These are phyloP conservation scores for Dispira simplex DNA, from an alignment of 192 early-diverging fungal species.

Conservation along the genomic window DNA sequence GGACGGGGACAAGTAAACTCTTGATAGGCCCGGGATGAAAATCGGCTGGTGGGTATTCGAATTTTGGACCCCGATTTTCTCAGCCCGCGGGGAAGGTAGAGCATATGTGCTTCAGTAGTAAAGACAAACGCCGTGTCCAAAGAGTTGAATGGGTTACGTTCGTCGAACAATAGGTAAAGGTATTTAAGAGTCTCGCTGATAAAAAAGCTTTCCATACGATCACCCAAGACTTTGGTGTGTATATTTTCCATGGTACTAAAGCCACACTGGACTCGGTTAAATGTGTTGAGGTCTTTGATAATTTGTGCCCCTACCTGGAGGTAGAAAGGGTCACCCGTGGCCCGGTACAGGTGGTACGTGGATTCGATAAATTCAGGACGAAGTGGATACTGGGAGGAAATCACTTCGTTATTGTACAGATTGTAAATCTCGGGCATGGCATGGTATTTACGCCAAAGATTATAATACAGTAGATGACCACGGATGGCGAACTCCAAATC, in stretches of 20 bases:
- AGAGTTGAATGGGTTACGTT: constrained; percentile 54
- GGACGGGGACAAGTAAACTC: background rate
- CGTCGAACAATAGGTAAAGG: constrained; percentile 84
- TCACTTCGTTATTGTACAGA: constrained; percentile 40
- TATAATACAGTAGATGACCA: constrained; percentile 66
- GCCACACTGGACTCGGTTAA: constrained; percentile 59
- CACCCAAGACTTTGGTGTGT: constrained; percentile 40
- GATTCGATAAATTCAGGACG: constrained; percentile 92
- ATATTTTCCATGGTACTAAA: constrained; percentile 62
- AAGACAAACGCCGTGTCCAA: constrained; percentile 71
- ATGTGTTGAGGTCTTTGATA: constrained; percentile 56
- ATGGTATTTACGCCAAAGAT: constrained; percentile 74
- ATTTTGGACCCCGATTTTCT: too few relatives aligned
- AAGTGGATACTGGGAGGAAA: constrained; percentile 63
- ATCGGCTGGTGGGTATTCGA: background rate
- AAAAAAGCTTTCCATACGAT: constrained; percentile 91
- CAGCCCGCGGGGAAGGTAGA: constrained; percentile 11
- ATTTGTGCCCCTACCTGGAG: constrained; percentile 80
- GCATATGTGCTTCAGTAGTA: constrained; percentile 50
- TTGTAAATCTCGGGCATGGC: constrained; percentile 85
- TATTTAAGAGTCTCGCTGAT: constrained; percentile 94
- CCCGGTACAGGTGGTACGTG: constrained; percentile 82
- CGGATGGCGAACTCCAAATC: constrained; percentile 74
- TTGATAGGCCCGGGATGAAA: background rate
- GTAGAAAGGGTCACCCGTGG: constrained; percentile 83